A percentile compares a stretch with the other conserved stretches of the same genome.
phyloP scores from a whole-genome alignment of 768 basidiomycete genomes.

The Suillus ampliporus region DNA sequence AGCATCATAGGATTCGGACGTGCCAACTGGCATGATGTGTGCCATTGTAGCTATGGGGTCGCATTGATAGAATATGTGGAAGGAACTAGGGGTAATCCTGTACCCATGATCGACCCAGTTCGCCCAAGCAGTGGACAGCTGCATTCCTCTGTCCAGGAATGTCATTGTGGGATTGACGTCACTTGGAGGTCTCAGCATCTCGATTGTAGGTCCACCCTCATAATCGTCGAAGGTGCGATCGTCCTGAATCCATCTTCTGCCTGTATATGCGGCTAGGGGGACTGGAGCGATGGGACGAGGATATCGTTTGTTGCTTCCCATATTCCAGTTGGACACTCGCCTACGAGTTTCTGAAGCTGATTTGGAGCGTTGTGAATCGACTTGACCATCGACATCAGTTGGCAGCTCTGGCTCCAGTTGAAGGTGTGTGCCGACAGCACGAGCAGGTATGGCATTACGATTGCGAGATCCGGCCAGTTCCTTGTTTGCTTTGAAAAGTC shows the following conservation, averaged over 20 bases:
- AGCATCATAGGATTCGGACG: neutral
- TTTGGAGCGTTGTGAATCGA: too few species aligned
- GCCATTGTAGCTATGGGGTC: neutral
- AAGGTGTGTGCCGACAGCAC: too few species aligned
- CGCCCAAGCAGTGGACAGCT: too few species aligned
- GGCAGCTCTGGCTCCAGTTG: too few species aligned
- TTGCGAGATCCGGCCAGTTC: too few species aligned
- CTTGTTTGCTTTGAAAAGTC: too few species aligned
- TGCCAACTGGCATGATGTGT: constrained; percentile 8
- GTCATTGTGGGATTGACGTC: neutral
- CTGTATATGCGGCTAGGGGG: neutral
- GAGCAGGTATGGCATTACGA: too few species aligned
- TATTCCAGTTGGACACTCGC: neutral
- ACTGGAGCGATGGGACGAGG: neutral
- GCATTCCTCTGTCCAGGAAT: too few species aligned
- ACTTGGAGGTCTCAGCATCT: constrained; percentile 7
- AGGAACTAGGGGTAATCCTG: constrained; percentile 1
- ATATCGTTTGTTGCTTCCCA: neutral
- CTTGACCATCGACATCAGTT: too few species aligned
- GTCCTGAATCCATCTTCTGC: neutral
- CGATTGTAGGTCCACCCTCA: constrained; percentile 15
- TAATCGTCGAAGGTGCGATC: constrained; percentile 12
- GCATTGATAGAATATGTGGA: constrained; percentile 19
- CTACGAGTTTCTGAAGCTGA: too few species aligned
- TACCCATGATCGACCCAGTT: constrained; percentile 17